A percentile compares a stretch with the other conserved stretches of the same genome.
Evolutionary conservation across 192 early-diverging fungal genomes (phyloP).

Genomic region (Pilobolus umbonatus): DNA sequence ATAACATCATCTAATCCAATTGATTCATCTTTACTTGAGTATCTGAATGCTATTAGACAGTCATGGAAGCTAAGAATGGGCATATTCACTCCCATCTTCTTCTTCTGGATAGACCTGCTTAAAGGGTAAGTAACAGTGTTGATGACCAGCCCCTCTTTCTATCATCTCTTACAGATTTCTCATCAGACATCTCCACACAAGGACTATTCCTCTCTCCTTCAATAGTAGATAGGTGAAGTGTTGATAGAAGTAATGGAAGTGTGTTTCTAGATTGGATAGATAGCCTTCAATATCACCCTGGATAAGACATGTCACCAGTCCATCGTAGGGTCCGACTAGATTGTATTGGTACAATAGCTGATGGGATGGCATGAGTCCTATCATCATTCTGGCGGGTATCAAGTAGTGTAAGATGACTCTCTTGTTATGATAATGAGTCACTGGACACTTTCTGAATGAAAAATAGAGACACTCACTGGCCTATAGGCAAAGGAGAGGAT

Average conservation of each 20-base stretch:
- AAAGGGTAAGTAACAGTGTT: background rate
- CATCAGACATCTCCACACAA: constrained; percentile 43
- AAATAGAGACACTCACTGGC: constrained; percentile 35
- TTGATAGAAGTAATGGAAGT: constrained; percentile 31
- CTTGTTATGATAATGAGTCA: constrained; percentile 30
- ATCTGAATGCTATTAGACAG: constrained; percentile 25
- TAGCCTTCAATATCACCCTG: constrained; percentile 31
- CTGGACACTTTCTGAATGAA: constrained; percentile 38
- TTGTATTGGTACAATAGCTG: constrained; percentile 33
- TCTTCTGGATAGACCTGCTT: background rate
- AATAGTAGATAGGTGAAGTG: constrained; percentile 39
- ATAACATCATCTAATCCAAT: constrained; percentile 37
- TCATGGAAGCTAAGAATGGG: constrained; percentile 7
- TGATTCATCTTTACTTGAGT: constrained; percentile 20
- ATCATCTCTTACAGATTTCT: constrained; percentile 24
- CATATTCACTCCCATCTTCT: background rate
- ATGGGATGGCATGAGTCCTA: constrained; percentile 33
- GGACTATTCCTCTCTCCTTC: constrained; percentile 34
- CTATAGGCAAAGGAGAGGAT: background rate
- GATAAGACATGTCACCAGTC: constrained; percentile 26
- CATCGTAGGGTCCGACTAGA: constrained; percentile 21
- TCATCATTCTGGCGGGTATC: constrained; percentile 36
- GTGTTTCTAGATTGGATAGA: constrained; percentile 12
- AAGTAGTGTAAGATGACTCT: constrained; percentile 37
- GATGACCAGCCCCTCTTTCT: background rate